Evolutionary conservation across 306 rosid species (phyloP).

Genomic region (Albizia julibrissin): DNA sequence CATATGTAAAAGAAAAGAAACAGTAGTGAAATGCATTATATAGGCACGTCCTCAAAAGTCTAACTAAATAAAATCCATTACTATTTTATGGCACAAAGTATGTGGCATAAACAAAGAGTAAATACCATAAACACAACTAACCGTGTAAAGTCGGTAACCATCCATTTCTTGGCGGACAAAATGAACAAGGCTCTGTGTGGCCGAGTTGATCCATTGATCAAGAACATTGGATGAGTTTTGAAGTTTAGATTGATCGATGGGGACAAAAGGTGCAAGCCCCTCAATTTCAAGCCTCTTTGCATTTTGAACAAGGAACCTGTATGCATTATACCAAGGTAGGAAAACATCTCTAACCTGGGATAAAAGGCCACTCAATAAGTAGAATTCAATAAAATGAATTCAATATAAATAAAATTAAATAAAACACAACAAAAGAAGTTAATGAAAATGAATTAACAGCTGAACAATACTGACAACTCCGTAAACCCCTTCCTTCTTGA

Average conservation of each 20-base stretch:
- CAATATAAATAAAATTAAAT: conserved; percentile 18
- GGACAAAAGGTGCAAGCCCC: conserved; percentile 70
- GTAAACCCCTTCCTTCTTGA: conserved; percentile 96
- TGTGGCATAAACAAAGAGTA: not conserved
- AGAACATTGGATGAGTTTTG: conserved; percentile 89
- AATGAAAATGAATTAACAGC: conserved; percentile 3
- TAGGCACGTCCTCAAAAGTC: not conserved
- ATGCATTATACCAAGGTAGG: conserved; percentile 98
- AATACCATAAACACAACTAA: conserved; percentile 35
- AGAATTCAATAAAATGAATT: conserved; percentile 9
- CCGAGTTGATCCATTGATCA: conserved; percentile 98
- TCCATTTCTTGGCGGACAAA: conserved; percentile 94
- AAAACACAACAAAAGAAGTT: not conserved
- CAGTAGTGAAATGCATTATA: not conserved
- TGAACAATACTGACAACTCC: conserved; percentile 81
- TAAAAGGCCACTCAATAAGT: not conserved
- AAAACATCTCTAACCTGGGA: conserved; percentile 91
- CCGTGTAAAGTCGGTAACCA: conserved; percentile 92
- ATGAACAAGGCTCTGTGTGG: conserved; percentile 83
- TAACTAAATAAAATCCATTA: not conserved
- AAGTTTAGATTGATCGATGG: conserved; percentile 64
- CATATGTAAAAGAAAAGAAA: not conserved
- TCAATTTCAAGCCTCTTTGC: conserved; percentile 91
- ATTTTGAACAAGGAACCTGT: conserved; percentile 94
- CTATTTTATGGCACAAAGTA: not conserved